phyloP scores from a whole-genome alignment of 192 early-diverging fungal genomes.

The Coemansia sp. region DNA sequence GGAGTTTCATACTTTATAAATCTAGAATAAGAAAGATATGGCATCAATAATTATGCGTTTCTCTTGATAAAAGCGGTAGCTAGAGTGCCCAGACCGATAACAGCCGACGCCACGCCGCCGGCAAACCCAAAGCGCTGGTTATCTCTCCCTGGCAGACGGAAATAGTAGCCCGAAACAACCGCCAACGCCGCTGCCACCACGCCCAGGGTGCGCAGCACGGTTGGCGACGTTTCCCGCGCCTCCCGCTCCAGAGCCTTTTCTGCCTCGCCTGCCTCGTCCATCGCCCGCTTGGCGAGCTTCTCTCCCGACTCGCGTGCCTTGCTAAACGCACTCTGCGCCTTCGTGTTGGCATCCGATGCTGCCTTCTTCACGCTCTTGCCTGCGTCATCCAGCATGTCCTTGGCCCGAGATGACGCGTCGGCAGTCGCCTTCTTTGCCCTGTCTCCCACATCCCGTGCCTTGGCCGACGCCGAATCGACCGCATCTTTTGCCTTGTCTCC shows the following conservation, averaged over 20 bases:
- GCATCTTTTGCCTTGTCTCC: slow-evolving; percentile 11
- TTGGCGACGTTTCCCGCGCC: slow-evolving; percentile 31
- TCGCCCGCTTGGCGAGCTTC: slow-evolving; percentile 38
- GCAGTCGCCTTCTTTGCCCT: slow-evolving; percentile 16
- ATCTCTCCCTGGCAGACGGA: slow-evolving; percentile 46
- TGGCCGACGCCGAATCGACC: slow-evolving; percentile 12
- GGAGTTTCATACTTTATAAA: too few species aligned
- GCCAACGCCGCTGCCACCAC: slow-evolving; percentile 45
- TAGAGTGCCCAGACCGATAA: slow-evolving; percentile 46
- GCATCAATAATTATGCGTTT: slow-evolving; percentile 6
- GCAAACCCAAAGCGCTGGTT: slow-evolving; percentile 52
- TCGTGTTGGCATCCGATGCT: slow-evolving; percentile 32
- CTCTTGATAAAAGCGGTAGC: slow-evolving; percentile 41
- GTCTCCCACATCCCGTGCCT: slow-evolving; percentile 21
- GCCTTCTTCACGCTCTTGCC: slow-evolving; percentile 48
- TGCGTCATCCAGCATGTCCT: slow-evolving; percentile 35
- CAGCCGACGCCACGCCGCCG: slow-evolving; percentile 44
- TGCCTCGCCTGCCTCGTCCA: slow-evolving; percentile 42
- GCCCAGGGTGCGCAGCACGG: slow-evolving; percentile 28
- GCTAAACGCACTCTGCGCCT: slow-evolving; percentile 33
- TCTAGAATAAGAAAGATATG: too few species aligned
- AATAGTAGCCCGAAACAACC: slow-evolving; percentile 43
- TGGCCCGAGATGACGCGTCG: slow-evolving; percentile 27
- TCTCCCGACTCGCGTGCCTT: slow-evolving; percentile 40
- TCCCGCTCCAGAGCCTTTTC: slow-evolving; percentile 42